These are phyloP conservation scores for Kodamaea suecica DNA, from an alignment of 1,139 yeast genomes.

Conservation along the genomic window DNA sequence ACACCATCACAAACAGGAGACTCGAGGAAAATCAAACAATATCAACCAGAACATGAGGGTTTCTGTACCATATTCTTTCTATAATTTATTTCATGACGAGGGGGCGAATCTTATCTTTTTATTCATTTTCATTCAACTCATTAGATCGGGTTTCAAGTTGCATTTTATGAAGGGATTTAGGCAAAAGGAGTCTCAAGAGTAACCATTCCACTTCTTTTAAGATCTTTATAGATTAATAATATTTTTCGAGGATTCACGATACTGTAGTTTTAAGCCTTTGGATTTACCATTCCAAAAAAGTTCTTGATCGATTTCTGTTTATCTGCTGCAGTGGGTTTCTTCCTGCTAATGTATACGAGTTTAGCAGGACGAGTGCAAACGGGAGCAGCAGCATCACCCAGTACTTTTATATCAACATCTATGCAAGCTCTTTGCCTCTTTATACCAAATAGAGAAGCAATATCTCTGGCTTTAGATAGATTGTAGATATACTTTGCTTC, in stretches of 20 bases:
- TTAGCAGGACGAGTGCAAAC: too few relatives aligned
- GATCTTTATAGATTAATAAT: slow-evolving; percentile 9
- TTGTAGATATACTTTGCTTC: slow-evolving; percentile 58
- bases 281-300: neutral
- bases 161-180: slow-evolving; percentile 8
- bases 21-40: neutral
- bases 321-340: neutral
- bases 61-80: slow-evolving; percentile 2
- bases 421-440: neutral
- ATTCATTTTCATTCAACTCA: slow-evolving; percentile 1
- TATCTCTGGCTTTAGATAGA: slow-evolving; percentile 47
- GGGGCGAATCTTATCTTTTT: slow-evolving; percentile 3
- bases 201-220: slow-evolving; percentile 3
- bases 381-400: slow-evolving; percentile 3
- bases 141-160: slow-evolving; percentile 4
- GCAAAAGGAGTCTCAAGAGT: slow-evolving; percentile 1
- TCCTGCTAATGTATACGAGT: slow-evolving; percentile 13
- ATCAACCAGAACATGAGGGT: neutral
- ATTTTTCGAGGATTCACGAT: slow-evolving; percentile 2
- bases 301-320: slow-evolving; percentile 1
- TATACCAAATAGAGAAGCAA: slow-evolving; percentile 46
- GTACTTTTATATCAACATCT: neutral
- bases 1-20: neutral
- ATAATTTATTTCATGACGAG: slow-evolving; percentile 4
- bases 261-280: too few relatives aligned